Evolutionary conservation across 2,329 filamentous ascomycete genomes (phyloP).

Genomic region (Dactylellina leptospora): DNA sequence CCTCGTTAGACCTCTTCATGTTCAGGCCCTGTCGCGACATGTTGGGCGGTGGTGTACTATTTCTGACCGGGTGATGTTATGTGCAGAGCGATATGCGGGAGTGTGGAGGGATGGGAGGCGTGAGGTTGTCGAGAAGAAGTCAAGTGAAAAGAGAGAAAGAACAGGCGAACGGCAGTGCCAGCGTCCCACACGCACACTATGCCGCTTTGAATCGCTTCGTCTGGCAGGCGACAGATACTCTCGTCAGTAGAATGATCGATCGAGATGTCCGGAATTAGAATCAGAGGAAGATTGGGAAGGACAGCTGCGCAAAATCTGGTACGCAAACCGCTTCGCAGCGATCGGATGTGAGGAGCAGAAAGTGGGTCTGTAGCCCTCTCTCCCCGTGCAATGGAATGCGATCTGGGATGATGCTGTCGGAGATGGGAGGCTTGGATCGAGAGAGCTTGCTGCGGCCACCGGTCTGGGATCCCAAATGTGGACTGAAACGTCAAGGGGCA

Average conservation of each 20-base stretch:
- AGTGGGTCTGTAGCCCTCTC: too few species aligned
- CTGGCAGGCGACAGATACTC: too few species aligned
- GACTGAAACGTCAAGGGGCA: slow-evolving; percentile 52
- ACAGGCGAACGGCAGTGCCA: slow-evolving; percentile 51
- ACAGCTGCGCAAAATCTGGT: slow-evolving; percentile 38
- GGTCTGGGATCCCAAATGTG: slow-evolving; percentile 47
- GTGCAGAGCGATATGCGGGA: slow-evolving; percentile 6
- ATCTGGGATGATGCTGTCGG: slow-evolving; percentile 26
- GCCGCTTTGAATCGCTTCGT: too few species aligned
- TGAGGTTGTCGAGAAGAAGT: too few species aligned
- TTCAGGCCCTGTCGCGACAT: slow-evolving; percentile 53
- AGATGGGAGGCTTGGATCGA: slow-evolving; percentile 50
- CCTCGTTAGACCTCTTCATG: slow-evolving; percentile 50
- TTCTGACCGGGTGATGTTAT: slow-evolving; percentile 35
- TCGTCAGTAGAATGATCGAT: too few species aligned
- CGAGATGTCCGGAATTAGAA: slow-evolving; percentile 51
- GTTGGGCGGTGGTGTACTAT: slow-evolving; percentile 22
- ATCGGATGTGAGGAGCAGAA: slow-evolving; percentile 3
- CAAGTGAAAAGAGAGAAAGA: too few species aligned
- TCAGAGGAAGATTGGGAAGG: slow-evolving; percentile 29
- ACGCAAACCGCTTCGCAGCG: slow-evolving; percentile 27
- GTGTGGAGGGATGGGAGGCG: slow-evolving; percentile 3
- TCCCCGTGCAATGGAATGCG: neutral
- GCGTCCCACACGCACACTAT: too few species aligned
- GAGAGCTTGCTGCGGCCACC: slow-evolving; percentile 36